Evolutionary conservation across 495 filamentous ascomycete genomes (phyloP).

Genomic region (Mycothermus thermophilus): DNA sequence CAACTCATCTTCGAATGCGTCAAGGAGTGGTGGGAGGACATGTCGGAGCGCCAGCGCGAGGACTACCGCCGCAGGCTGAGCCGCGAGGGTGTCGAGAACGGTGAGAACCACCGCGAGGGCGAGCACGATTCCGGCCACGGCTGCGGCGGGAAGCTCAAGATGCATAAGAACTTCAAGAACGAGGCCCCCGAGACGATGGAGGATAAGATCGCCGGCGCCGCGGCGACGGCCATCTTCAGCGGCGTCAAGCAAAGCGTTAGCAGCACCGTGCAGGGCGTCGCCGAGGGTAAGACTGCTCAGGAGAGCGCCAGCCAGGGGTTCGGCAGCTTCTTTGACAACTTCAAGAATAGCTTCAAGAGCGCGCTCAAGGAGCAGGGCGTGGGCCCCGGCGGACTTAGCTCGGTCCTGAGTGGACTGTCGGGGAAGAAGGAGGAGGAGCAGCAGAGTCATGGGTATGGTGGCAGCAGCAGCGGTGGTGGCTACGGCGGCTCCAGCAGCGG

Average conservation of each 20-base stretch:
- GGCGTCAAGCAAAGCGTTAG: constrained; percentile 31
- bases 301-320: constrained; percentile 24
- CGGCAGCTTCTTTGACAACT: constrained; percentile 26
- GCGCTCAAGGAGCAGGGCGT: no score
- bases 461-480: constrained; percentile 1
- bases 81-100: constrained; percentile 58
- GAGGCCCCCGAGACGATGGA: constrained; percentile 23
- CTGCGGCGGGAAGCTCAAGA: constrained; percentile 46
- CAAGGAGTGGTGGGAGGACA: constrained; percentile 62
- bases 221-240: constrained; percentile 32
- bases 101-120: constrained; percentile 71
- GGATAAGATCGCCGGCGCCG: constrained; percentile 31
- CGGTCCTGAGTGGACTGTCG: no score
- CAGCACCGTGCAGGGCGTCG: constrained; percentile 15
- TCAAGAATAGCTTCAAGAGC: constrained; percentile 11
- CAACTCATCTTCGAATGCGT: constrained; percentile 63
- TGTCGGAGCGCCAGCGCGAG: constrained; percentile 44
- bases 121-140: constrained; percentile 76
- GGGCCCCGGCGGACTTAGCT: no score
- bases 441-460: background rate
- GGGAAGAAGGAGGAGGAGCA: background rate
- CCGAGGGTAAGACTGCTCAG: constrained; percentile 10
- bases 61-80: constrained; percentile 57
- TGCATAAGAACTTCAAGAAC: constrained; percentile 30
- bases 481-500: constrained; percentile 3